Base-by-base conservation (phyloP, 2,329 filamentous ascomycete species). In the Phaeosphaeriaceae sp. region DNA sequence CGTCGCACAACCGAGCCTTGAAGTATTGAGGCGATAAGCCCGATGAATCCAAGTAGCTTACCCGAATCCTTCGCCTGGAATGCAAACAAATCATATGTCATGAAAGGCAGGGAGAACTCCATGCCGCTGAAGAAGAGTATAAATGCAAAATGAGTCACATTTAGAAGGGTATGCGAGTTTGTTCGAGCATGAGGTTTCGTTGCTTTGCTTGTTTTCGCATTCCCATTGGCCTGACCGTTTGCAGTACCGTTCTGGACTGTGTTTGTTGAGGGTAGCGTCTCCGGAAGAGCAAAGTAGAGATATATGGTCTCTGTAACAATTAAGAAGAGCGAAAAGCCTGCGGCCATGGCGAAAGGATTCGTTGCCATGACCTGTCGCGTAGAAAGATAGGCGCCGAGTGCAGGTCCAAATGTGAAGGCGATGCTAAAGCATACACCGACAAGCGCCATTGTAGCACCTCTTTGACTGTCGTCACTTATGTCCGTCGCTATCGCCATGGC, bases 121-220 rank as follows among this genome's bases (percentile, higher is more conserved):
- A 99, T 93, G 52, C 94, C 94, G 2, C 91, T 96, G 76, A 99
- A 99, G 76, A 96, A 96, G 11, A 99, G 85, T 51, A 99, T 86
- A 74, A 99, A 99, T 38, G 87, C 77, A 67, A 97, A 88, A 74
- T 99, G 94, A 0, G 90, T 87, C 1, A 87, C 76, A 70, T 97
- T 97, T 38, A 99, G 85, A 11, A 96, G 72, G 23, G 84, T 76
- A 60, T 94, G 91, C 3, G 88, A 91, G 75, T 97, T 97, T 3
- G 90, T 96, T 49, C 88, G 81, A 2, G 55, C 58, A 42, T 46
- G 64, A 1, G 60, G 64, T 41, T 60, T 61, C 21, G 50, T 60
- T 30, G 63, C 43, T 21, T 48, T 42, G 12, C 56, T 45, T 9
- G 54, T 41, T 50, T 72, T 63, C 44, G 54, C 36, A 38, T 56